These are phyloP conservation scores for Pugionium cornutum DNA, from an alignment of 345 rosid species.

Conservation along the genomic window DNA sequence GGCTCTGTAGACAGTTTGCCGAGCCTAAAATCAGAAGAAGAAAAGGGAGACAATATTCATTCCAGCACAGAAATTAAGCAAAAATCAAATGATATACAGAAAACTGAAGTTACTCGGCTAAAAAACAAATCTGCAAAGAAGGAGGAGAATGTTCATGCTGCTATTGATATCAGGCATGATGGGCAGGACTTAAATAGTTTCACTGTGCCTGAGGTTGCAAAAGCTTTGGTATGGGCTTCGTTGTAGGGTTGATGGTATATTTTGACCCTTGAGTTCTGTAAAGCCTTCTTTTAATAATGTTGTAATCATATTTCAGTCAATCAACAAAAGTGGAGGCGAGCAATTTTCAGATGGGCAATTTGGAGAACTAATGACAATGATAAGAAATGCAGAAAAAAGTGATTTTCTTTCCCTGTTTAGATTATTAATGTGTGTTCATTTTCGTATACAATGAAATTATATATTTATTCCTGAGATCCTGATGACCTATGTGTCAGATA, in stretches of 20 bases:
- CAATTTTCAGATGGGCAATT: constrained; percentile 52
- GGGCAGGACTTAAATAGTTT: constrained; percentile 36
- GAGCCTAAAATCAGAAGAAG: constrained; percentile 30
- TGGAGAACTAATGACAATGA: constrained; percentile 69
- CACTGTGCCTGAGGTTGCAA: constrained; percentile 46
- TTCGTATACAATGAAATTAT: background rate
- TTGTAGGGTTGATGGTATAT: background rate
- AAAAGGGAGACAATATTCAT: constrained; percentile 17
- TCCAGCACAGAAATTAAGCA: constrained; percentile 37
- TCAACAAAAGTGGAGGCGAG: constrained; percentile 49
- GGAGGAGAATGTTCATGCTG: constrained; percentile 13
- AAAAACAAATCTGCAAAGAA: constrained; percentile 19
- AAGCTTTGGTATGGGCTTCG: constrained; percentile 49
- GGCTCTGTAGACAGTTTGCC: constrained; percentile 31
- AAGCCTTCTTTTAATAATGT: background rate
- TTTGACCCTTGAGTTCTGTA: background rate
- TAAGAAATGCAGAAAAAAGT: constrained; percentile 89
- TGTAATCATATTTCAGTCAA: constrained; percentile 47
- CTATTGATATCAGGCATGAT: constrained; percentile 39
- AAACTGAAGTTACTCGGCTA: constrained; percentile 18
- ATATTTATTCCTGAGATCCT: background rate
- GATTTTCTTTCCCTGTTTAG: constrained; percentile 23
- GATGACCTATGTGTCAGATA: constrained; percentile 51
- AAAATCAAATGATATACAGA: constrained; percentile 27
- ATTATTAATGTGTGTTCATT: constrained; percentile 20